Percentiles rank a stretch among this genome's conserved stretches.
These are phyloP conservation scores for Candida dajiaensis DNA, from an alignment of 805 yeast species.

Conservation along the genomic window DNA sequence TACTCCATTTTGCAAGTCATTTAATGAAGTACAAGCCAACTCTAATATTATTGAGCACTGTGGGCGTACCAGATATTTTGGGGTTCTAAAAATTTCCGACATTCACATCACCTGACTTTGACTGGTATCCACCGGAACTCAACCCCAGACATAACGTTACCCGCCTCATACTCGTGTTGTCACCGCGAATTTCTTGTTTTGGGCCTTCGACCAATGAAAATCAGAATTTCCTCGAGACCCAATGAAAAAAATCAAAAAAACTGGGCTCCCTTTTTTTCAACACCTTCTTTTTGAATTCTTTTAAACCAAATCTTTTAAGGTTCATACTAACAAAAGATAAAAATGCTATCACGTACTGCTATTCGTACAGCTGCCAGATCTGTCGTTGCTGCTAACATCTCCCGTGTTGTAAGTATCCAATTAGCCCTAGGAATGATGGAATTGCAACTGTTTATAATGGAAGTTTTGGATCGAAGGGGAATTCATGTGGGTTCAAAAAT, in stretches of 20 bases:
- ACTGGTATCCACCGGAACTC: background rate
- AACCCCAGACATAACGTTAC: background rate
- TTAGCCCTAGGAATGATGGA: background rate
- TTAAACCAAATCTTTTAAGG: constrained; percentile 5
- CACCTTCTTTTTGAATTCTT: constrained; percentile 11
- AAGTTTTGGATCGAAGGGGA: background rate
- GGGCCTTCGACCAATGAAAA: constrained; percentile 8
- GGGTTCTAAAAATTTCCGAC: too few relatives aligned
- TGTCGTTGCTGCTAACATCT: constrained; percentile 53
- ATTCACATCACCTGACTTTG: background rate
- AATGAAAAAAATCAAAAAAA: constrained; percentile 18
- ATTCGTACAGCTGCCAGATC: constrained; percentile 82
- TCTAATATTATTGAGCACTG: too few relatives aligned
- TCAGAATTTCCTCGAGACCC: constrained; percentile 11
- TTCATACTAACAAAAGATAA: constrained; percentile 6
- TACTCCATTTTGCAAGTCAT: too few relatives aligned
- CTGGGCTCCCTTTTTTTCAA: constrained; percentile 15
- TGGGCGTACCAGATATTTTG: background rate
- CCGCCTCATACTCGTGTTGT: background rate
- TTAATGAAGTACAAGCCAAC: too few relatives aligned
- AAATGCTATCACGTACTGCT: constrained; percentile 83
- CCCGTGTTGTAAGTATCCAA: constrained; percentile 35
- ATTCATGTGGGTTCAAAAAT: background rate
- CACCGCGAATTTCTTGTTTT: background rate
- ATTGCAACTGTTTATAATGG: background rate